A percentile compares a stretch with the other conserved stretches of the same genome.
These are phyloP conservation scores for Lactarius sanguifluus DNA, from an alignment of 768 basidiomycete species.

Conservation along the genomic window DNA sequence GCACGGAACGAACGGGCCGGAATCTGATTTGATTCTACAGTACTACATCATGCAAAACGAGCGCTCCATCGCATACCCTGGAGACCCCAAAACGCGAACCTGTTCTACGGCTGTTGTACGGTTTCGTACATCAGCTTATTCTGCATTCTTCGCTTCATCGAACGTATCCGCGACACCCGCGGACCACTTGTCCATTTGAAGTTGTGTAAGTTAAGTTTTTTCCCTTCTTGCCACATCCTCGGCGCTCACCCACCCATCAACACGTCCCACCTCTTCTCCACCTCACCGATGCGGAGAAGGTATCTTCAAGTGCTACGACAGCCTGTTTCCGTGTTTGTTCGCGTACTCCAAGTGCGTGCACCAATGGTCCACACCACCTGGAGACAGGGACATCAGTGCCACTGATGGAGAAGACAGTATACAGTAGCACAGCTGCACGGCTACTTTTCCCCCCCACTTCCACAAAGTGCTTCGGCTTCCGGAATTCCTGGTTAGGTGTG, in stretches of 20 bases:
- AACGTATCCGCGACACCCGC: no score
- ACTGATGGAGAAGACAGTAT: slow-evolving; percentile 42
- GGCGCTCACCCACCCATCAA: slow-evolving; percentile 74
- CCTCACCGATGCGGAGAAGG: slow-evolving; percentile 59
- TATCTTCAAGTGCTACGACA: slow-evolving; percentile 64
- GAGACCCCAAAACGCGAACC: no score
- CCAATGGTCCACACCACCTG: slow-evolving; percentile 62
- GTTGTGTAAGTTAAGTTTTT: slow-evolving; percentile 48
- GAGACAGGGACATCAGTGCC: slow-evolving; percentile 10
- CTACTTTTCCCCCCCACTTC: slow-evolving; percentile 82
- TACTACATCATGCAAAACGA: slow-evolving; percentile 69
- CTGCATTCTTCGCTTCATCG: no score
- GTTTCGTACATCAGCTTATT: no score
- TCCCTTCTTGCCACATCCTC: background rate
- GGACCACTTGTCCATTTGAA: slow-evolving; percentile 95
- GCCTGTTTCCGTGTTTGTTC: slow-evolving; percentile 81
- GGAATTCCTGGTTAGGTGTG: slow-evolving; percentile 89
- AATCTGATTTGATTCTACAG: no score
- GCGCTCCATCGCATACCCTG: slow-evolving; percentile 66
- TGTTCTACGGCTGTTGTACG: no score
- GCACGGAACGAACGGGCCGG: slow-evolving; percentile 20
- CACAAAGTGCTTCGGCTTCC: slow-evolving; percentile 75
- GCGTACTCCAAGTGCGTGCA: slow-evolving; percentile 95
- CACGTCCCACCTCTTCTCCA: slow-evolving; percentile 72
- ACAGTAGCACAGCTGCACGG: slow-evolving; percentile 71